Base-by-base conservation (phyloP, 208 protist species). In the Porcisia deanei region DNA sequence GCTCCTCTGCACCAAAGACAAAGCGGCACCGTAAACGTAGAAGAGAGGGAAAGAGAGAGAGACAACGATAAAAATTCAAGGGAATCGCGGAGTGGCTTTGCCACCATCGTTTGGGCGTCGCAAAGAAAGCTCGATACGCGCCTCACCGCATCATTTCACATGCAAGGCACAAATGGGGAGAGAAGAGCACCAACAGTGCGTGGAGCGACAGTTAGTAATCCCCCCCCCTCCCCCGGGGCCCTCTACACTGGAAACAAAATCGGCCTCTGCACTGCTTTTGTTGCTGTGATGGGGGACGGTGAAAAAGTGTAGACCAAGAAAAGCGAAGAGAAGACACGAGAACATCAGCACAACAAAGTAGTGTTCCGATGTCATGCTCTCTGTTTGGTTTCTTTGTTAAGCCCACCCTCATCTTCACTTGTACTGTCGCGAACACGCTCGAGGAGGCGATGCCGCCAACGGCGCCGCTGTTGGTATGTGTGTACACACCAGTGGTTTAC, bases 41-140 rank as follows among this genome's bases (percentile, higher is more conserved):
- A 61, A 45, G 45, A 52, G 34, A 43, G 52, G 4, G 58, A 22
- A 65, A 71, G 70, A 43, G 41, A 71, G 25, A 80, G 71, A 47
- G 20, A 45, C n/a, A 14, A 70, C 25, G 45, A 58, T 20, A 60
- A 1, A 37, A 12, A 39, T 37, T 9, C 34, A 59, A n/a, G 12
- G 25, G 45, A 55, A 18, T 43, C 14, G 70, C 18, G 37, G 52
- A 30, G 45, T 37, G 10, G 16, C 30, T 2, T 25, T 37, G 37
- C 47, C 47, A 20, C 3, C 41, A 30, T 47, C 63, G 10, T 25
- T 39, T 39, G 34, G 47, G 47, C 10, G 47, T 52, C 6, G 39
- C 3, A 16, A 4, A 2, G 63, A 37, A 16, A 49, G 41, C 18
- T n/a, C 22, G 41, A n/a, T 1, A 18, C 30, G 9, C n/a, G 30